phyloP scores from a whole-genome alignment of 768 basidiomycete genomes.

The Podaxis pistillaris region DNA sequence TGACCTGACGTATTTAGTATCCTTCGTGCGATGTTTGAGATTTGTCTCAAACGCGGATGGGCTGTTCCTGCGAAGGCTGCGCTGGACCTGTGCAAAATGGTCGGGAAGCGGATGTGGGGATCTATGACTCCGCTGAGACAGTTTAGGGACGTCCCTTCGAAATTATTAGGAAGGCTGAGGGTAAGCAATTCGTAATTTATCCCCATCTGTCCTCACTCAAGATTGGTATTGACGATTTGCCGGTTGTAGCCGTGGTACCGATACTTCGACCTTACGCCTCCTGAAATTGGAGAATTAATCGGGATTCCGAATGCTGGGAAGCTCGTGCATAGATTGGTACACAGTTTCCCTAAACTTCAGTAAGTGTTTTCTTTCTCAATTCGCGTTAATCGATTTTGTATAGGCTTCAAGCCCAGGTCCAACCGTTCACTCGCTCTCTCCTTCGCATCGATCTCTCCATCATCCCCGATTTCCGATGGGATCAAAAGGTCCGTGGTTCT shows the following conservation, averaged over 20 bases:
- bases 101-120: conserved; percentile 90
- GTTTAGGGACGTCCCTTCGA: conserved; percentile 90
- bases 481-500: conserved; percentile 86
- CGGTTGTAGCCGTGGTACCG: conserved; percentile 82
- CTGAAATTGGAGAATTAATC: conserved; percentile 93
- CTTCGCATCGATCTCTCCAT: conserved; percentile 92
- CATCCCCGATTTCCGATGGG: conserved; percentile 98
- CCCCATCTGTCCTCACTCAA: background rate
- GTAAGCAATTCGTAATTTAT: conserved; percentile 88
- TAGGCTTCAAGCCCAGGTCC: conserved; percentile 91
- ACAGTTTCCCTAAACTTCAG: conserved; percentile 95
- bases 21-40: conserved; percentile 95
- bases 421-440: conserved; percentile 92
- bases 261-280: conserved; percentile 89
- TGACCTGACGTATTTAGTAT: conserved; percentile 46
- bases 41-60: conserved; percentile 98
- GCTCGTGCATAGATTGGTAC: conserved; percentile 88
- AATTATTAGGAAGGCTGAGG: conserved; percentile 87
- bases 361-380: conserved; percentile 31
- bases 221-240: background rate
- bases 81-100: conserved; percentile 95
- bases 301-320: conserved; percentile 92
- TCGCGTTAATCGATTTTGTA: background rate
- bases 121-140: conserved; percentile 98
- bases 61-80: conserved; percentile 90